Percentiles rank a stretch among this genome's conserved stretches.
These are phyloP conservation scores for Sergeia podlipaevii DNA, from an alignment of 208 protist genomes.

Conservation along the genomic window DNA sequence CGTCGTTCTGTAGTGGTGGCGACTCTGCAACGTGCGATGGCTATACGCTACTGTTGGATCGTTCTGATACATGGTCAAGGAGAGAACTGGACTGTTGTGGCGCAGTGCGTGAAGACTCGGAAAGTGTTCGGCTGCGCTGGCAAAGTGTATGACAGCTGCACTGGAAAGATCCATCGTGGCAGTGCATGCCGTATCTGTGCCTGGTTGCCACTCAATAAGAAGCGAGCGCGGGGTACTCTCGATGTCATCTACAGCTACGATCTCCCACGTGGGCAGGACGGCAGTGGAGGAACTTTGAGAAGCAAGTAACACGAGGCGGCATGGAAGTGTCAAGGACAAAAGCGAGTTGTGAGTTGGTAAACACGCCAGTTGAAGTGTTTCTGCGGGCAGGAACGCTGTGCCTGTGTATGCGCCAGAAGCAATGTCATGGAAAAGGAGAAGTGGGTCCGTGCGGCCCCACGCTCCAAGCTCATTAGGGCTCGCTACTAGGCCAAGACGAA, in stretches of 20 bases:
- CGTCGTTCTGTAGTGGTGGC: background rate
- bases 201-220: too few relatives aligned
- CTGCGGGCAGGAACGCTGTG: background rate
- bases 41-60: slow-evolving; percentile 30
- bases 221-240: too few relatives aligned
- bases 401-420: slow-evolving; percentile 8
- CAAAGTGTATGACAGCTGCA: background rate
- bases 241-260: too few relatives aligned
- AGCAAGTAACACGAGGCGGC: too few relatives aligned
- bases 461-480: slow-evolving; percentile 26
- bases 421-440: slow-evolving; percentile 23
- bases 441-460: slow-evolving; percentile 38
- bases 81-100: too few relatives aligned
- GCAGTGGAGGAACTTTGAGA: too few relatives aligned
- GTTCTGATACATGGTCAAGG: slow-evolving; percentile 62
- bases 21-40: background rate
- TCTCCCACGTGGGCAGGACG: too few relatives aligned
- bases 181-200: too few relatives aligned
- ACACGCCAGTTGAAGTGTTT: too few relatives aligned
- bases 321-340: too few relatives aligned
- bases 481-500: slow-evolving; percentile 44
- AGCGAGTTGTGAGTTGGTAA: too few relatives aligned
- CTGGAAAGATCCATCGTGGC: background rate
- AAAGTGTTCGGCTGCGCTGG: background rate
- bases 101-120: background rate